These are phyloP conservation scores for Rhododendron griersonianum DNA, from an alignment of 148 eudicot species.

Conservation along the genomic window DNA sequence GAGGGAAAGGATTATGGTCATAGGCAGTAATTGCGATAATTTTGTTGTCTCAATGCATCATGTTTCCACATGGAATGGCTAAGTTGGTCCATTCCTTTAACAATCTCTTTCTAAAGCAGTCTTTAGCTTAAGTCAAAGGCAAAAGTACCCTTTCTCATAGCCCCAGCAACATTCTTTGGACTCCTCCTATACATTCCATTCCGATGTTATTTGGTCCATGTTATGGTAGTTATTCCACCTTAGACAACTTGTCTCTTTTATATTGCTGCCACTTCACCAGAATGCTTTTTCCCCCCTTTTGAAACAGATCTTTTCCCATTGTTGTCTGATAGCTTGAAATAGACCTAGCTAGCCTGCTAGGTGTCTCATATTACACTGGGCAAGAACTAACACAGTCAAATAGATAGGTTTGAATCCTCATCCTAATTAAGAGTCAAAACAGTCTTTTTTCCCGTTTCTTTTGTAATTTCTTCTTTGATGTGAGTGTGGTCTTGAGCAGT, in stretches of 20 bases:
- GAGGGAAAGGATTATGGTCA: neutral
- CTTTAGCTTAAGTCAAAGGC: neutral
- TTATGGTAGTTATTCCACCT: neutral
- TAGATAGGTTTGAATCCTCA: neutral
- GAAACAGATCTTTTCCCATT: neutral
- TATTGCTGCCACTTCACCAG: neutral
- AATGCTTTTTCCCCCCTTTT: neutral
- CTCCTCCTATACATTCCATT: neutral
- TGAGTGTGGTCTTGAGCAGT: too few relatives aligned
- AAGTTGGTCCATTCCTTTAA: neutral
- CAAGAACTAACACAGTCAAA: neutral
- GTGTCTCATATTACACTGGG: neutral
- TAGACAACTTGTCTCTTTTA: neutral
- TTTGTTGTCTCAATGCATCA: neutral
- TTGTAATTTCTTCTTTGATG: too few relatives aligned
- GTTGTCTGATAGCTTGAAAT: neutral
- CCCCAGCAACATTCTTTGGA: too few relatives aligned
- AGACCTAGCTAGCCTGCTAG: neutral
- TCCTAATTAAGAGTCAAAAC: neutral
- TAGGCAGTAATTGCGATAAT: neutral
- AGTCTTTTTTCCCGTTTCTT: too few relatives aligned
- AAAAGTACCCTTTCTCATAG: neutral
- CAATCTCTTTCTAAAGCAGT: neutral
- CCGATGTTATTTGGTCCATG: neutral
- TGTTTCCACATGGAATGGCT: neutral